Percentiles rank a stretch among this genome's conserved stretches.
Conservation (phyloP, 1,139 yeast genomes). For the Hansenula lynferdii region DNA sequence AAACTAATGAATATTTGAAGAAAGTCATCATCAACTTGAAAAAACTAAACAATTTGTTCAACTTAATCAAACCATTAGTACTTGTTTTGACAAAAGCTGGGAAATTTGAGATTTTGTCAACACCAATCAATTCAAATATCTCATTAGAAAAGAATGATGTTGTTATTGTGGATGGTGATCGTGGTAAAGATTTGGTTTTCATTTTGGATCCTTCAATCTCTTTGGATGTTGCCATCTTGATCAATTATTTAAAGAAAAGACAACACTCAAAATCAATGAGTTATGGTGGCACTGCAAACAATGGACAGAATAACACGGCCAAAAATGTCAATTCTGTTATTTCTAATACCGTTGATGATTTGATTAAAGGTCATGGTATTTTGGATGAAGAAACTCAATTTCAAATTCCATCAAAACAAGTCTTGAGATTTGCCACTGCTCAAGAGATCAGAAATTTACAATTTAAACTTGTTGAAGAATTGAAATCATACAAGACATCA, state of each 20-base stretch:
- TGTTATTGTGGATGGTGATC: slow-evolving; percentile 95
- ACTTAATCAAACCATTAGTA: slow-evolving; percentile 38
- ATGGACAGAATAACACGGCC: background rate
- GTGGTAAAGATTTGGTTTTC: slow-evolving; percentile 89
- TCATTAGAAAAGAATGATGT: slow-evolving; percentile 63
- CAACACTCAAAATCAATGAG: slow-evolving; percentile 77
- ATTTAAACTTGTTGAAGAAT: slow-evolving; percentile 35
- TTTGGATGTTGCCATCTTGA: slow-evolving; percentile 72
- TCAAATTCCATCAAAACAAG: slow-evolving; percentile 50
- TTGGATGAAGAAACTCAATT: slow-evolving; percentile 36
- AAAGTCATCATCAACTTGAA: slow-evolving; percentile 19
- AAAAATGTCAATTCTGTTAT: background rate
- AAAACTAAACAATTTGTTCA: slow-evolving; percentile 21
- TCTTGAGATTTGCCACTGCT: slow-evolving; percentile 29
- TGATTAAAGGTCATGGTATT: slow-evolving; percentile 22
- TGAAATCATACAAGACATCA: slow-evolving; percentile 44
- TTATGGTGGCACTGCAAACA: slow-evolving; percentile 24
- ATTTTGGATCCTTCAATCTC: slow-evolving; percentile 63
- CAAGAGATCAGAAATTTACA: slow-evolving; percentile 31
- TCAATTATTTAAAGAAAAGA: slow-evolving; percentile 73
- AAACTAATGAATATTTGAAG: slow-evolving; percentile 8
- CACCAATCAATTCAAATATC: slow-evolving; percentile 52
- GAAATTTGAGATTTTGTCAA: slow-evolving; percentile 75
- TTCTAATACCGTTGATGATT: slow-evolving; percentile 17
- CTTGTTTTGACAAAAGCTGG: slow-evolving; percentile 86